Conservation (phyloP, 2,329 filamentous ascomycete genomes). For the Paecilomyces dactylethromorphus region DNA sequence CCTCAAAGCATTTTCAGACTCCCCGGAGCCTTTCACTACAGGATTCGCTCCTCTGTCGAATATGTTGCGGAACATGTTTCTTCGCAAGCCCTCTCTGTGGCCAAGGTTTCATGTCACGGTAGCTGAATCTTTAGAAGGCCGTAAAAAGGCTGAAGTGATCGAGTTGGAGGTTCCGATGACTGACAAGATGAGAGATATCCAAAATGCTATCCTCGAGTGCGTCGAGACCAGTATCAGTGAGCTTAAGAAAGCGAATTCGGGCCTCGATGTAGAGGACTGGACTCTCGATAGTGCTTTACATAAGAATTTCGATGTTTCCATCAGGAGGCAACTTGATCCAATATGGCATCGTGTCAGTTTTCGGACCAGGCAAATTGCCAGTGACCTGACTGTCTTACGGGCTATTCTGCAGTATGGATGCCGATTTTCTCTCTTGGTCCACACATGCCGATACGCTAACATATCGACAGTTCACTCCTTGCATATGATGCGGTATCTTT, state of each 20-base stretch:
- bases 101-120: slow-evolving; percentile 90
- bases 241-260: slow-evolving; percentile 82
- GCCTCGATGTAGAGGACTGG: slow-evolving; percentile 95
- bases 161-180: slow-evolving; percentile 96
- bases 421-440: neutral
- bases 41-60: slow-evolving; percentile 83
- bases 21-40: slow-evolving; percentile 79
- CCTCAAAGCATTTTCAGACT: slow-evolving; percentile 92
- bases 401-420: slow-evolving; percentile 64
- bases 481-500: slow-evolving; percentile 87
- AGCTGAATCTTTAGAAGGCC: slow-evolving; percentile 81
- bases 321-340: slow-evolving; percentile 84
- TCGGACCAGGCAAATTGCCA: slow-evolving; percentile 91
- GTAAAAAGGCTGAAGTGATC: slow-evolving; percentile 91
- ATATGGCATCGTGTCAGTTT: slow-evolving; percentile 97
- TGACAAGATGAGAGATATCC: slow-evolving; percentile 84
- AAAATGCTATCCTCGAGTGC: slow-evolving; percentile 90
- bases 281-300: slow-evolving; percentile 88
- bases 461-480: slow-evolving; percentile 52
- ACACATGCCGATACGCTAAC: slow-evolving; percentile 8
- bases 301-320: slow-evolving; percentile 82
- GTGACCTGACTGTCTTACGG: slow-evolving; percentile 76
- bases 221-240: slow-evolving; percentile 93
- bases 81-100: slow-evolving; percentile 83
- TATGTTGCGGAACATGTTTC: slow-evolving; percentile 88